These are phyloP conservation scores for Lachancea fermentati DNA, from an alignment of 805 yeast species.

Conservation along the genomic window DNA sequence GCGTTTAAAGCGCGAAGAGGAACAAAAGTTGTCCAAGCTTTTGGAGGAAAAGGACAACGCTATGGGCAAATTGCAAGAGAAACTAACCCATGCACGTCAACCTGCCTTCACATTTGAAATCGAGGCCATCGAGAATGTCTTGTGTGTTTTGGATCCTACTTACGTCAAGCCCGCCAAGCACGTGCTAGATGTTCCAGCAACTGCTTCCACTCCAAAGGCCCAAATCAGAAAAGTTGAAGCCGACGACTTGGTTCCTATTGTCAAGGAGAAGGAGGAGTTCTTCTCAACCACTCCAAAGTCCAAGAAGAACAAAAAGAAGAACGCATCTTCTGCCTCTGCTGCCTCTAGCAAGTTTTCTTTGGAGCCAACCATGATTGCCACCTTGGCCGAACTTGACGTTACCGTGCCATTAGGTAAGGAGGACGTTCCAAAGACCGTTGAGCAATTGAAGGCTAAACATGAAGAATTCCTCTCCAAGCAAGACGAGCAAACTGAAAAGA, in stretches of 20 bases:
- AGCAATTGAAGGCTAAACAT: slow-evolving; percentile 66
- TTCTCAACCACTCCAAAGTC: slow-evolving; percentile 42
- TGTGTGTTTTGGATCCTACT: slow-evolving; percentile 72
- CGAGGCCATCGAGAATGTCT: slow-evolving; percentile 63
- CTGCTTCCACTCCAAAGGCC: slow-evolving; percentile 34
- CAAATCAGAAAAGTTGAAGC: slow-evolving; percentile 59
- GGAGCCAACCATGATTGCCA: slow-evolving; percentile 73
- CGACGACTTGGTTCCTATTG: slow-evolving; percentile 45
- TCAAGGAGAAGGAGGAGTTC: slow-evolving; percentile 40
- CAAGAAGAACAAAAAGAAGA: slow-evolving; percentile 47
- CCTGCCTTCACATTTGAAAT: slow-evolving; percentile 87
- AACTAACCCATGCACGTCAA: slow-evolving; percentile 62
- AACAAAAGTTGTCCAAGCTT: slow-evolving; percentile 43
- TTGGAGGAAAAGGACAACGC: slow-evolving; percentile 46
- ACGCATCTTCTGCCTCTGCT: slow-evolving; percentile 21
- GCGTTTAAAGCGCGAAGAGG: slow-evolving; percentile 59
- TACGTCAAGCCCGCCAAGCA: slow-evolving; percentile 52
- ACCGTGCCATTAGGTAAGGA: slow-evolving; percentile 73
- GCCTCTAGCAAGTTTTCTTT: slow-evolving; percentile 51
- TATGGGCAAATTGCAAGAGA: slow-evolving; percentile 59
- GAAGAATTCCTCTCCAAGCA: slow-evolving; percentile 63
- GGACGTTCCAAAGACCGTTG: slow-evolving; percentile 61
- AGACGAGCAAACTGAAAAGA: slow-evolving; percentile 72
- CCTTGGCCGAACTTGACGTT: slow-evolving; percentile 69
- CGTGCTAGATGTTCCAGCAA: slow-evolving; percentile 29